phyloP scores from a whole-genome alignment of 108 stramenopile species.

The Aureococcus anophagefferens region DNA sequence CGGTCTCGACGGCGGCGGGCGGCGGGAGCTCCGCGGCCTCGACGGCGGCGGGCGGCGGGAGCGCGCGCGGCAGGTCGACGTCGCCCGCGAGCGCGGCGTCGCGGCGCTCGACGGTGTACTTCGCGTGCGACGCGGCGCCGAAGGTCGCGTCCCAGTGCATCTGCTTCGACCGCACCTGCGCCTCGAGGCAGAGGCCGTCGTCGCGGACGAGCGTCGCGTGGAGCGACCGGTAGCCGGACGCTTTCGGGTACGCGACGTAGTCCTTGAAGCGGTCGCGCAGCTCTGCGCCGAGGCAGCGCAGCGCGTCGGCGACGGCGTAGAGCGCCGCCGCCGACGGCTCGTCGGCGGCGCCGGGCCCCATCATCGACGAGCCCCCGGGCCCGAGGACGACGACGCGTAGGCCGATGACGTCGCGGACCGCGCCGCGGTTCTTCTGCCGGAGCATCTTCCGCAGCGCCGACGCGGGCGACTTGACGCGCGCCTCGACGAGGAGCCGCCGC shows the following conservation, averaged over 20 bases:
- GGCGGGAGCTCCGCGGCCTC: too few species aligned
- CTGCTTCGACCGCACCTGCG: not conserved
- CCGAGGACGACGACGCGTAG: constrained; percentile 1
- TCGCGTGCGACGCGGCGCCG: not conserved
- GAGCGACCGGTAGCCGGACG: constrained; percentile 2
- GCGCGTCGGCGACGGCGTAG: not conserved
- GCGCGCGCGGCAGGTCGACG: too few species aligned
- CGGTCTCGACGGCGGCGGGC: too few species aligned
- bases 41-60: too few species aligned
- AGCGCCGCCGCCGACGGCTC: not conserved
- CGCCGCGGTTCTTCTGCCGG: not conserved
- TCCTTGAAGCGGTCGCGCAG: constrained; percentile 2
- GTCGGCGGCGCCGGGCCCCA: not conserved
- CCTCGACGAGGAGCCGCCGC: not conserved
- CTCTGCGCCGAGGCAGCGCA: not conserved
- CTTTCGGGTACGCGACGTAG: constrained; percentile 2
- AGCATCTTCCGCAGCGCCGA: constrained; percentile 3
- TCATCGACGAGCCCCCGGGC: not conserved
- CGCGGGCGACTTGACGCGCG: constrained; percentile 9
- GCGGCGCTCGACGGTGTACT: not conserved
- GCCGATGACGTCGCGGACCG: constrained; percentile 3
- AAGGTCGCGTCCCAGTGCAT: not conserved
- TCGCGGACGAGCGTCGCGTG: not conserved
- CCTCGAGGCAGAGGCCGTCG: not conserved
- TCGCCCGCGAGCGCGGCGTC: not conserved